These are phyloP conservation scores for Blastobotrys malaysiensis DNA, from an alignment of 1,139 yeast species.

Conservation along the genomic window DNA sequence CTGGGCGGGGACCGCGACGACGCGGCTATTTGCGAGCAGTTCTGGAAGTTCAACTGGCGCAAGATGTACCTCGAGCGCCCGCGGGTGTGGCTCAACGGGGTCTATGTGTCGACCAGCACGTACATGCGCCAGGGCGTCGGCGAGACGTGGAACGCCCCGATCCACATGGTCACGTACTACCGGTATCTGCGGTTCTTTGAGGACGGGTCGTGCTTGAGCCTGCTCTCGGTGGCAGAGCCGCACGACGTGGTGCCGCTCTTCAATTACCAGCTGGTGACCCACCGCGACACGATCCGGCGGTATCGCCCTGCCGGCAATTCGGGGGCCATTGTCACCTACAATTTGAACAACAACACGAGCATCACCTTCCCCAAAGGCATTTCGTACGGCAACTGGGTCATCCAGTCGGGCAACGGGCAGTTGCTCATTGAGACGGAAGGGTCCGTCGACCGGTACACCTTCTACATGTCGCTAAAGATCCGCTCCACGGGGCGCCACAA, in stretches of 20 bases:
- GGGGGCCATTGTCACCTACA: constrained; percentile 13
- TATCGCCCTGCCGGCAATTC: constrained; percentile 25
- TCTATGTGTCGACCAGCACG: constrained; percentile 79
- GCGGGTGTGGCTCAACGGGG: constrained; percentile 70
- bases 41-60: constrained; percentile 33
- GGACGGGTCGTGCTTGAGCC: constrained; percentile 56
- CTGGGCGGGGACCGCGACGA: constrained; percentile 13
- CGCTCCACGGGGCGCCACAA: constrained; percentile 50
- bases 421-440: constrained; percentile 52
- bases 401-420: constrained; percentile 50
- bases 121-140: constrained; percentile 77
- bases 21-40: constrained; percentile 13
- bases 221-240: constrained; percentile 26
- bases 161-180: constrained; percentile 80
- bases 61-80: constrained; percentile 49
- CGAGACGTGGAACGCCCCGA: constrained; percentile 70
- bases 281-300: constrained; percentile 22
- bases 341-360: constrained; percentile 23
- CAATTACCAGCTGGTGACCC: constrained; percentile 13
- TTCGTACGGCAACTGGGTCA: constrained; percentile 45
- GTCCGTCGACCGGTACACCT: constrained; percentile 55
- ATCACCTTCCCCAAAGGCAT: constrained; percentile 30
- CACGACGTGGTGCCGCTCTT: constrained; percentile 41
- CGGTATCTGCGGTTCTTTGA: constrained; percentile 76
- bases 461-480: constrained; percentile 57